Evolutionary conservation across 2,329 filamentous ascomycete species (phyloP).

Genomic region (Pseudogymnoascus sp.): DNA sequence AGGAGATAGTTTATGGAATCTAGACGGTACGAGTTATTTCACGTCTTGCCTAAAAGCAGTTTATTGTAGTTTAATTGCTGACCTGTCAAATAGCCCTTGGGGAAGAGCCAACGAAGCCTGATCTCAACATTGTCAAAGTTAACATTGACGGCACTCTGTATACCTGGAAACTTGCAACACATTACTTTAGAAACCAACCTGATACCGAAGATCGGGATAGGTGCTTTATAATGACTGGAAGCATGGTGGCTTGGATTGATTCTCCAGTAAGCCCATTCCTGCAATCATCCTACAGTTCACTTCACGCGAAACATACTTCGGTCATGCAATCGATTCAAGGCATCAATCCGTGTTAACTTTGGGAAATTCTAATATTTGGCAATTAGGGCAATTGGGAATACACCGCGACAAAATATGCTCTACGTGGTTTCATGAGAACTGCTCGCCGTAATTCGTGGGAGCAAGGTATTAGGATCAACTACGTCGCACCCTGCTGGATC

Average conservation of each 20-base stretch:
- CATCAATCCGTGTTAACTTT: too few relatives aligned
- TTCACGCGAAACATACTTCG: neutral
- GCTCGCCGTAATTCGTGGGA: conserved; percentile 32
- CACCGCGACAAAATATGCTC: conserved; percentile 37
- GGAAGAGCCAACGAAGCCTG: conserved; percentile 29
- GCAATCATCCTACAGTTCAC: neutral
- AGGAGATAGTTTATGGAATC: conserved; percentile 32
- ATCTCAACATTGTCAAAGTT: conserved; percentile 35
- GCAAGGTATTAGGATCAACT: conserved; percentile 39
- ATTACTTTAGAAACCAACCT: conserved; percentile 36
- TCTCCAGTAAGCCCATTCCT: conserved; percentile 30
- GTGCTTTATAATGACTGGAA: conserved; percentile 42
- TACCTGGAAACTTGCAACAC: conserved; percentile 39
- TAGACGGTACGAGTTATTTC: conserved; percentile 27
- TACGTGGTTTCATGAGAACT: conserved; percentile 37
- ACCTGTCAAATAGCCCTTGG: neutral
- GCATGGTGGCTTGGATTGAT: conserved; percentile 41
- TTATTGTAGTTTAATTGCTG: neutral
- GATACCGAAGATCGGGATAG: conserved; percentile 34
- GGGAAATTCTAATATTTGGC: neutral
- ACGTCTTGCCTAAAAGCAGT: neutral
- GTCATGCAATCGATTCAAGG: neutral
- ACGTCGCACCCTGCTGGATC: conserved; percentile 38
- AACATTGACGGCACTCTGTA: conserved; percentile 37
- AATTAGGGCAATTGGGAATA: conserved; percentile 24